Percentiles rank a stretch among this genome's conserved stretches.
Conservation (phyloP, 169 alveolate species). For the Plasmodium gonderi region DNA sequence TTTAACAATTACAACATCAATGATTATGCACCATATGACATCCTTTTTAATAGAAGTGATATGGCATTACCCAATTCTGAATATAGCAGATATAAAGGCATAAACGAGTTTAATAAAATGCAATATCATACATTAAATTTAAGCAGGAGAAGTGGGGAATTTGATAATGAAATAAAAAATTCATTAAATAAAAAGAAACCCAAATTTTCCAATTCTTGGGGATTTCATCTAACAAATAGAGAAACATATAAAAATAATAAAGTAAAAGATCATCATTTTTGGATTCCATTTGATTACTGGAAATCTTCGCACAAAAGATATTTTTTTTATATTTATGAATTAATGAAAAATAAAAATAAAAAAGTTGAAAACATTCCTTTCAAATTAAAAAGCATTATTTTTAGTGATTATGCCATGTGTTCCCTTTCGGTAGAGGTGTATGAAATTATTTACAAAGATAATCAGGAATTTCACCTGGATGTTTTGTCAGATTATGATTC, state of each 20-base stretch:
- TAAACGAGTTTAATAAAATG: neutral
- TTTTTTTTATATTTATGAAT: slow-evolving; percentile 59
- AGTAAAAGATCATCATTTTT: slow-evolving; percentile 72
- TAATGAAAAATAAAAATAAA: slow-evolving; percentile 71
- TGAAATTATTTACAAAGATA: slow-evolving; percentile 68
- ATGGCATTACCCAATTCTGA: neutral
- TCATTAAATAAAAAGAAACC: slow-evolving; percentile 10
- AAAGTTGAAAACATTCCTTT: slow-evolving; percentile 50
- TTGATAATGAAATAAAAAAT: slow-evolving; percentile 39
- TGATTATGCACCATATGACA: neutral
- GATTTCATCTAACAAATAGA: slow-evolving; percentile 32
- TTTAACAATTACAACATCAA: neutral
- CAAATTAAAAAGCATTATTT: slow-evolving; percentile 61
- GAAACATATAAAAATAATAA: slow-evolving; percentile 51
- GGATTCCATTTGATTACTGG: slow-evolving; percentile 76
- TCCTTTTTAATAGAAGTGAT: neutral
- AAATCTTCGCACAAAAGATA: slow-evolving; percentile 74
- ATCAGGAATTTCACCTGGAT: slow-evolving; percentile 16
- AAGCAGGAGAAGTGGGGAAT: slow-evolving; percentile 13
- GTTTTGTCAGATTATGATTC: slow-evolving; percentile 2
- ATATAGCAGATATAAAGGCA: slow-evolving; percentile 1
- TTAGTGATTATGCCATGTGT: slow-evolving; percentile 59
- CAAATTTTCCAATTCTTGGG: slow-evolving; percentile 70
- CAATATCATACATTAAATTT: slow-evolving; percentile 52
- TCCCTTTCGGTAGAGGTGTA: slow-evolving; percentile 66